Evolutionary conservation across 257 asterid species (phyloP), one percentile per base, ranked within the genome.

Genomic region (Plantago ovata): DNA sequence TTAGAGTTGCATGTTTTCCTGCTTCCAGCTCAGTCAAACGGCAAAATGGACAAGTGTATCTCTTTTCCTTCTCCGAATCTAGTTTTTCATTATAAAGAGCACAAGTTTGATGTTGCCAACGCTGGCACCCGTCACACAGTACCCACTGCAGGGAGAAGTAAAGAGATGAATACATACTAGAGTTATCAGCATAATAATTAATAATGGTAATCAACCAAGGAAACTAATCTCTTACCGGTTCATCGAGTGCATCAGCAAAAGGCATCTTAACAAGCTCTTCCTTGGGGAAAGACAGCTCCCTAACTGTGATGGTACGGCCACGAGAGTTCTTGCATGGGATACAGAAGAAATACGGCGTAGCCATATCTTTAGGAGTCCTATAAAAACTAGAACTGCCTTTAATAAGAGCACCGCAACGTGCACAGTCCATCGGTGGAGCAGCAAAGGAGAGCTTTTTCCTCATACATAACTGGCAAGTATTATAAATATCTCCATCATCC

Each of bases 81-180:
- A 47, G 67, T 56, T 68, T 61, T 42, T 76, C 65, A 66, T 84
- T 87, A 64, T 71, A 87, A 14, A 87, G 92, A 42, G 80, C 94
- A 58, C 94, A 87, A 41, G 80, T 71, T 72, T 82, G 94, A 75
- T 87, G 96, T 43, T 82, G 89, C 93, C 94, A 87, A 50, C 61
- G 6, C 52, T 67, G 69, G n/a, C 96, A 87, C 72, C 68, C 73
- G 69, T 84, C 84, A 38, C 96, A 87, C 53, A 55, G 77, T 57
- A 87, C 94, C 96, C 96, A 84, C 94, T 87, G 71, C 66, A 73
- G 65, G 62, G 54, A 51, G 20, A 59, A 54, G 42, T 28, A 65
- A 52, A 66, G 56, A 23, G 32, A 59, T 58, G 36, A 64, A 20
- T 19, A 50, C 53, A 41, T 40, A 36, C 61, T 21, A 54, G 56